A percentile compares a stretch with the other conserved stretches of the same genome.
Conservation (phyloP, 164 flowering plant genomes). For the Sextonia rubra region DNA sequence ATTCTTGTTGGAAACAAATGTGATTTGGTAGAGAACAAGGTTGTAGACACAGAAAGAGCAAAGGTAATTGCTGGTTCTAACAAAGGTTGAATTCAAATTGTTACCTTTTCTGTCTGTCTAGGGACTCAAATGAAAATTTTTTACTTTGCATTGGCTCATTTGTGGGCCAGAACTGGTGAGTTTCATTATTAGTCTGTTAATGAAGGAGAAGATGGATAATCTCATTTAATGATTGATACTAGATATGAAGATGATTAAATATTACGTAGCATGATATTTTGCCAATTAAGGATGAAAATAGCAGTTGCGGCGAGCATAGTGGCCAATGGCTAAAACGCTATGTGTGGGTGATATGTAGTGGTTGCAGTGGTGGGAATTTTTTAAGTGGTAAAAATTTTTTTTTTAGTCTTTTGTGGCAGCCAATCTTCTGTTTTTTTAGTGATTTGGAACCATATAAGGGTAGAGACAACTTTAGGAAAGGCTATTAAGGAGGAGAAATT, state of each 20-base stretch:
- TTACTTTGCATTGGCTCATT: background rate
- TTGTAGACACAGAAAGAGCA: slow-evolving; percentile 43
- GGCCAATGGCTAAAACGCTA: too few species aligned
- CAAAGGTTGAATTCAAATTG: background rate
- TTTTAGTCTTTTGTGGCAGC: too few species aligned
- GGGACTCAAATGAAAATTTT: background rate
- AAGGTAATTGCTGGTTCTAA: slow-evolving; percentile 28
- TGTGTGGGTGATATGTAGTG: too few species aligned
- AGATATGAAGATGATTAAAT: background rate
- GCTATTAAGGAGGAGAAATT: too few species aligned
- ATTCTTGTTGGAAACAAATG: slow-evolving; percentile 62
- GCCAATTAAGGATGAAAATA: too few species aligned
- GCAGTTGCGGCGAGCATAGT: too few species aligned
- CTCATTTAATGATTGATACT: background rate
- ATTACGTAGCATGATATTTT: background rate
- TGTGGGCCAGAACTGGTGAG: background rate
- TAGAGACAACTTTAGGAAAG: too few species aligned
- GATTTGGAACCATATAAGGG: too few species aligned
- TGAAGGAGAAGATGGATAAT: background rate
- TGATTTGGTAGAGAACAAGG: slow-evolving; percentile 54
- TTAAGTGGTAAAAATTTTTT: too few species aligned
- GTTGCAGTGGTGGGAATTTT: too few species aligned
- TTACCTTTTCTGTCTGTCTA: background rate
- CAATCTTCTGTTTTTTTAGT: too few species aligned
- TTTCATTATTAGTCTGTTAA: background rate